phyloP scores from a whole-genome alignment of 345 rosid species.

The Eucalyptus virginea region DNA sequence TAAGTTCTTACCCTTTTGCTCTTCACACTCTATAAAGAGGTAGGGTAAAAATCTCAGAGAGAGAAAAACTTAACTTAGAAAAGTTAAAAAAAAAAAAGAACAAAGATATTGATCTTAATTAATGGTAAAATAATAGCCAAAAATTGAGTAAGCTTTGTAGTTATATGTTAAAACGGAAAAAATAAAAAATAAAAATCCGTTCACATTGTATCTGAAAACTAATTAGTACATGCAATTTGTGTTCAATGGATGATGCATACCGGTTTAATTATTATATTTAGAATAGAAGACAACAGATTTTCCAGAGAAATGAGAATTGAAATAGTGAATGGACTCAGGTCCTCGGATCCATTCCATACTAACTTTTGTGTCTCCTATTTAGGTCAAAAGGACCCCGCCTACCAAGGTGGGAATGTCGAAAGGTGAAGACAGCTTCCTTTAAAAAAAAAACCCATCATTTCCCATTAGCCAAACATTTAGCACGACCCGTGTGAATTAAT shows the following conservation, averaged over 20 bases:
- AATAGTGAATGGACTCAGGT: neutral
- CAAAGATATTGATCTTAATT: neutral
- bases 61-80: too few relatives aligned
- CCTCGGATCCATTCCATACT: neutral
- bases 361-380: neutral
- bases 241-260: neutral
- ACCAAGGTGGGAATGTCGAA: neutral
- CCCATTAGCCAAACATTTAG: neutral
- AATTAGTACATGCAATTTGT: neutral
- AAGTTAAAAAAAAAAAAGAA: neutral
- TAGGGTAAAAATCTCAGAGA: too few relatives aligned
- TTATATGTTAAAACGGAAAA: neutral
- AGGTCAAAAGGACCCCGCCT: neutral
- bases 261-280: neutral
- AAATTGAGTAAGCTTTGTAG: neutral
- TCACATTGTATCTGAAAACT: neutral
- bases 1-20: neutral
- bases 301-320: neutral
- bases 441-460: neutral
- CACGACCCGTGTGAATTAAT: neutral
- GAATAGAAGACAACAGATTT: neutral
- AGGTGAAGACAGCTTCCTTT: neutral
- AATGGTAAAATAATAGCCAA: neutral
- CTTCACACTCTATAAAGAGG: neutral
- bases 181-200: neutral